Percentiles rank a stretch among this genome's conserved stretches.
phyloP scores from a whole-genome alignment of 176 grass and related monocot genomes.

The Chrysopogon serrulatus region DNA sequence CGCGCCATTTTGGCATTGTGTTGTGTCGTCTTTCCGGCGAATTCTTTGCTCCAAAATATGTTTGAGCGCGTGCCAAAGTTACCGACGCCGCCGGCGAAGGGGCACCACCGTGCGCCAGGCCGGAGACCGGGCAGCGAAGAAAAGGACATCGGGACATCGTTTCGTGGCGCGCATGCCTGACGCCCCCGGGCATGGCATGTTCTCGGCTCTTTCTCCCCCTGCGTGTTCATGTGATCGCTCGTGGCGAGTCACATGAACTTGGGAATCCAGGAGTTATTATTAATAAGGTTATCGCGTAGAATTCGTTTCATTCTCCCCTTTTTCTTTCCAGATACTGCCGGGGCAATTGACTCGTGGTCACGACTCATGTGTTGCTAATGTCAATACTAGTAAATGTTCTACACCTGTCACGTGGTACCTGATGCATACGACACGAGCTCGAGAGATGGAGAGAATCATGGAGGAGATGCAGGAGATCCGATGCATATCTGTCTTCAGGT shows the following conservation, averaged over 20 bases:
- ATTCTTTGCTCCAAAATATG: neutral
- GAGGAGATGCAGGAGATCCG: neutral
- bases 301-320: neutral
- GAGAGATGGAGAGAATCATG: neutral
- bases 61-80: neutral
- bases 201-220: neutral
- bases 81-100: neutral
- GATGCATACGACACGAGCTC: neutral
- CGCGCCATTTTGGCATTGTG: neutral
- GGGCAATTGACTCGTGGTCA: neutral
- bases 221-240: conserved; percentile 27
- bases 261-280: neutral
- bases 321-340: neutral
- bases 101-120: neutral
- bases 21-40: neutral
- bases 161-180: neutral
- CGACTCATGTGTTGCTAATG: neutral
- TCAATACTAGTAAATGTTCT: no score
- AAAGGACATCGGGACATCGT: neutral
- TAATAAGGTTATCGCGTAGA: neutral
- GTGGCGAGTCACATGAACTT: conserved; percentile 4
- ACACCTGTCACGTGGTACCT: neutral
- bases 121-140: neutral
- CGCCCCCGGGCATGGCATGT: neutral
- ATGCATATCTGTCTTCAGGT: neutral